phyloP scores from a whole-genome alignment of 169 alveolate species.

The Babesia gibsoni region DNA sequence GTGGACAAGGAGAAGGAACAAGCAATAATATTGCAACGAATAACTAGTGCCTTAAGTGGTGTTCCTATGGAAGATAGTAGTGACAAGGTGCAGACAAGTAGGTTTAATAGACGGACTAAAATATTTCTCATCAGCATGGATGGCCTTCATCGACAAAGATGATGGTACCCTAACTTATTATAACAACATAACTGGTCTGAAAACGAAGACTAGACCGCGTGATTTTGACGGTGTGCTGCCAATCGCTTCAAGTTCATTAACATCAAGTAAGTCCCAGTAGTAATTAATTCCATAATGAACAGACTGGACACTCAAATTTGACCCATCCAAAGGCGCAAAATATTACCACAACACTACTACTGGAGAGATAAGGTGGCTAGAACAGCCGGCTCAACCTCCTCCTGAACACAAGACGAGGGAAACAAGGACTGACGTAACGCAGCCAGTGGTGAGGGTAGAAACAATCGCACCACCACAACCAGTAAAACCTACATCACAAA shows the following conservation, averaged over 20 bases:
- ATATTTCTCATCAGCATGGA: conserved; percentile 29
- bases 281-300: neutral
- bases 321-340: conserved; percentile 37
- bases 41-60: conserved; percentile 34
- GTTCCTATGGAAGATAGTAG: conserved; percentile 20
- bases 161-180: conserved; percentile 53
- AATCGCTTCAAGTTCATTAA: conserved; percentile 24
- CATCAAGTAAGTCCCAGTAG: conserved; percentile 30
- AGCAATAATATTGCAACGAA: conserved; percentile 1
- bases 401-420: neutral
- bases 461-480: neutral
- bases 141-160: conserved; percentile 48
- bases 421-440: neutral
- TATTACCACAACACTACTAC: conserved; percentile 54
- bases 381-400: neutral
- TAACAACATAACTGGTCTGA: conserved; percentile 46
- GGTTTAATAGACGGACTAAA: neutral
- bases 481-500: conserved; percentile 8
- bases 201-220: conserved; percentile 50
- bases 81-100: conserved; percentile 6
- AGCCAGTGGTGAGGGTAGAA: neutral
- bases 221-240: conserved; percentile 58
- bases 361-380: conserved; percentile 56
- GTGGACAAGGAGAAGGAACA: conserved; percentile 48
- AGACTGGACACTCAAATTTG: conserved; percentile 60